A percentile compares a stretch with the other conserved stretches of the same genome.
phyloP scores from a whole-genome alignment of 805 yeast genomes.

The Candida koratica region DNA sequence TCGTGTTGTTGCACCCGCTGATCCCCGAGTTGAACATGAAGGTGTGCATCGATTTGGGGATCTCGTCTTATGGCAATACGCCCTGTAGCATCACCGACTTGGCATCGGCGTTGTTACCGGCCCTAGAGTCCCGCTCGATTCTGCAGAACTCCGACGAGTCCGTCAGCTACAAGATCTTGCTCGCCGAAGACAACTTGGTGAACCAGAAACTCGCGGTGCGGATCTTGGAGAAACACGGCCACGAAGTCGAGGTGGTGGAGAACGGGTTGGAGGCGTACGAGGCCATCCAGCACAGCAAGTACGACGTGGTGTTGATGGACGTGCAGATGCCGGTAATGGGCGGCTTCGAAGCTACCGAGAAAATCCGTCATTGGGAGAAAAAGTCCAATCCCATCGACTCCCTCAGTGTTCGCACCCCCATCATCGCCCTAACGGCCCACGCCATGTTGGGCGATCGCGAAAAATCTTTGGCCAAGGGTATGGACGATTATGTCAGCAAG shows the following conservation, averaged over 20 bases:
- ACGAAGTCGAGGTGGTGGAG: constrained; percentile 77
- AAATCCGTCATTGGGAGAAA: constrained; percentile 84
- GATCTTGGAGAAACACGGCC: constrained; percentile 82
- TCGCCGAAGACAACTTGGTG: constrained; percentile 85
- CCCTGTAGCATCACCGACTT: constrained; percentile 80
- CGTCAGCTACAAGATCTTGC: constrained; percentile 63
- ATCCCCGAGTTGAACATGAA: constrained; percentile 76
- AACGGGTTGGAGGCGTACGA: constrained; percentile 81
- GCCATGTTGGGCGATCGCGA: constrained; percentile 94
- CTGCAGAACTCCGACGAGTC: constrained; percentile 79
- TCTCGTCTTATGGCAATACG: constrained; percentile 82
- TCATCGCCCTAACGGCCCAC: constrained; percentile 86
- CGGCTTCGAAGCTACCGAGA: constrained; percentile 86
- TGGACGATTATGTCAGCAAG: constrained; percentile 88
- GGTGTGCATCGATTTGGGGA: constrained; percentile 79
- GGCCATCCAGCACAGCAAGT: constrained; percentile 61
- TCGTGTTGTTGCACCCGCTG: constrained; percentile 72
- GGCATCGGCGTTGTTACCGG: constrained; percentile 81
- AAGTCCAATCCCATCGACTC: constrained; percentile 69
- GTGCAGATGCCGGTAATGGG: constrained; percentile 97
- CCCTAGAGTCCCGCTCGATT: constrained; percentile 75
- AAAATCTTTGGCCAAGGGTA: constrained; percentile 78
- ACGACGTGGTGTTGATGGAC: constrained; percentile 86
- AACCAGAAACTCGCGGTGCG: constrained; percentile 85
- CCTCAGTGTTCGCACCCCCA: constrained; percentile 73